These are phyloP conservation scores for Solanum chacoense DNA, from an alignment of 305 asterid species.

Conservation along the genomic window DNA sequence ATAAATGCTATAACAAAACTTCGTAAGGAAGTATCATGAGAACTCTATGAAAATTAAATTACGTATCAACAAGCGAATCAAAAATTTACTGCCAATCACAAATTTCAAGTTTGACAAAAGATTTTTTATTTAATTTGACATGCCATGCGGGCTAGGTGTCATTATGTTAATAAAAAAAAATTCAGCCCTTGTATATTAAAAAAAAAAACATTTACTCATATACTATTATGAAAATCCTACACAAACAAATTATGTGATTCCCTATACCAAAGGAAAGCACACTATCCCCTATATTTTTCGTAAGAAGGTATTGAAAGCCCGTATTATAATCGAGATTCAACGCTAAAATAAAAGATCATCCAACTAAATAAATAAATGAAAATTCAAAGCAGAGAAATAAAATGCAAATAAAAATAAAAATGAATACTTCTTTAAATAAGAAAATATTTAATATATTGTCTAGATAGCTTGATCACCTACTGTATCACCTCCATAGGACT, in stretches of 20 bases:
- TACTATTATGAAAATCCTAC: neutral
- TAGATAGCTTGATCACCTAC: neutral
- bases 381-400: neutral
- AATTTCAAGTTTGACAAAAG: neutral
- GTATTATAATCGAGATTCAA: neutral
- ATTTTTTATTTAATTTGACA: neutral
- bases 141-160: accelerated
- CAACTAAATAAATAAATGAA: neutral
- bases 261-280: neutral
- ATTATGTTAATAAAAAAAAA: neutral
- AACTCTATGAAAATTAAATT: neutral
- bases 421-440: neutral
- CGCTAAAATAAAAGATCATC: neutral
- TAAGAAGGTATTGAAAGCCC: neutral
- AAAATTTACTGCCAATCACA: neutral
- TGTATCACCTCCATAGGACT: neutral
- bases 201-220: neutral
- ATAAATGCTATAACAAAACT: neutral
- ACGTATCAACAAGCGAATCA: neutral
- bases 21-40: neutral
- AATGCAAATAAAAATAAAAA: neutral
- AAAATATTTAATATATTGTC: neutral
- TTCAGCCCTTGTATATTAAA: neutral
- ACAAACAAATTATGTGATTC: neutral
- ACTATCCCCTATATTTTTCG: neutral